Base-by-base conservation (phyloP, 1,139 yeast species). In the Oligophagozyma castellii region DNA sequence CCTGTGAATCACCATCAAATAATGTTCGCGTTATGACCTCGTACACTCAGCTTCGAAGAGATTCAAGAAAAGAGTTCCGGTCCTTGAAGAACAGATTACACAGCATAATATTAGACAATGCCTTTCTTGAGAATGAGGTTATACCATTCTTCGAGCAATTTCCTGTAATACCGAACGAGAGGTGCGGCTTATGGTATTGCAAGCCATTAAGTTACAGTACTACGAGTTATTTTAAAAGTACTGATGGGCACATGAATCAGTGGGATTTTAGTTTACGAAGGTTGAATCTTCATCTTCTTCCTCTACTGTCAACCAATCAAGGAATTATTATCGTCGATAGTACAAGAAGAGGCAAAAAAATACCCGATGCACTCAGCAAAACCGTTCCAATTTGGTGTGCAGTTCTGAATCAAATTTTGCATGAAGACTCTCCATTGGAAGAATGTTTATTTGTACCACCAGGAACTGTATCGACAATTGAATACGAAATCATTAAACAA, bases 321-420 rank as follows among this genome's bases (percentile, higher is more conserved):
- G 83, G 84, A 1, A 38, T 72, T 0, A 56, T 73, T 2, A 58
- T 81, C n/a, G 75, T 83, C 1, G 95, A 84, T 51, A 79, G 93
- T 6, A 83, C 95, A 1, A 57, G 94, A 38, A 59, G 83, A 29
- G 94, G 95, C 2, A 84, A 83, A 45, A 55, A 68, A 19, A 72
- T 83, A 53, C 94, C 95, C 0, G 95, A 84, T 53, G 79, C 95
- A 0, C 55, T 81, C 6, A 74, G 83, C 44, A 84, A 83, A 43
- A 83, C 95, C 0, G 61, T 83, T 2, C 95, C 95, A 0, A 77
- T 80, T 2, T 84, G 95, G 95, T 79, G 93, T 53, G 79, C 89
- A 0, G 89, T 81, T 5, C 36, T 83, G 16, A 79, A 78, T 45
- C 53, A 55, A 19, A 56, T 73, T 1, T 52, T 71, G 43, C 63